Base-by-base conservation (phyloP, 257 asterid genomes). In the Agastache rugosa region DNA sequence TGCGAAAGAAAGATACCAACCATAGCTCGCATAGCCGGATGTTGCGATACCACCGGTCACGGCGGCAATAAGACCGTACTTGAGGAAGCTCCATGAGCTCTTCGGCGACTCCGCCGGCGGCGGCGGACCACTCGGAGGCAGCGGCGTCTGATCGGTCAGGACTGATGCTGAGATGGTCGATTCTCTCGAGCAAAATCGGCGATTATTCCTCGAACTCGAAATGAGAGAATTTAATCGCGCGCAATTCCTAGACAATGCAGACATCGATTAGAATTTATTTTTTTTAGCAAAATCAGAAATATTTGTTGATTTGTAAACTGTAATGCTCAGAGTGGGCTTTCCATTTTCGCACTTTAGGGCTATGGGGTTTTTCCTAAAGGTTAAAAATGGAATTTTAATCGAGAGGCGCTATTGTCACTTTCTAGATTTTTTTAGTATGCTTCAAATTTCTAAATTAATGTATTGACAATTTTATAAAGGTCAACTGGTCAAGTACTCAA, bases 1-100 rank as follows among this genome's bases (percentile, higher is more conserved):
- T 27, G 61, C 48, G 34, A 68, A 53, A 25, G 67, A 77, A 27
- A 79, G 83, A 34, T 72, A 93, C 97, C 16, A 45, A 66, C 71
- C 98, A 35, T 89, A 87, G 25, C 95, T 75, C 45, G 95, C 97
- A 74, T 87, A 87, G 69, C 87, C 91, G 60, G 90, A 85, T 19
- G 94, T 74, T 6, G 91, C 94, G 62, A 74, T 74, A 70, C 95
- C 95, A 45, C 94, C 97, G 6, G 93, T 86, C 48, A 89, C 47
- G 7, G 89, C 88, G 22, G 91, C 84, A 22, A 83, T 50, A 27
- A 90, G 76, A 12, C 86, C 83, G 69, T 79, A 89, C 87, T 86
- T 90, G 5, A 90, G 84, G 55, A 89, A 84, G 23, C 84, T 76
- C 97, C 91, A 81, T 9, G 93, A 79, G 53, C 69, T 90, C 73